Base-by-base conservation (phyloP, 495 filamentous ascomycete genomes). In the Hypoxylon subgilvum region DNA sequence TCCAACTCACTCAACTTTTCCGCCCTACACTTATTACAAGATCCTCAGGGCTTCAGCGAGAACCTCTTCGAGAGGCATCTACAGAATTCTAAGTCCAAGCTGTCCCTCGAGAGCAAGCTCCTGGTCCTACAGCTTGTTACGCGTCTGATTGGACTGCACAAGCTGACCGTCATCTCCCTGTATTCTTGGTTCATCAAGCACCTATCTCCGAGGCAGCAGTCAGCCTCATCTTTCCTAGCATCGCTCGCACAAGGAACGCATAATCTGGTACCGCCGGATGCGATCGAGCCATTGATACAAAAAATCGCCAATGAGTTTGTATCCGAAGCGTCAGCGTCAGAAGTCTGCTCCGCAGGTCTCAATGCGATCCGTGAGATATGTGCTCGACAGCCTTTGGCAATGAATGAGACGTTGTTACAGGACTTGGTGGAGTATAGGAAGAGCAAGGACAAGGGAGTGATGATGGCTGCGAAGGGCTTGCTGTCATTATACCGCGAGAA, bases 261-360 rank as follows among this genome's bases (percentile, higher is more conserved):
- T 70, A 87, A 86, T 57, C 79, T 96, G 25, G 92, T 97, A 9
- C 94, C 94, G 1, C 95, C 95, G 1, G 94, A 99, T 76, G 88
- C 86, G 4, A 82, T 99, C 14, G 92, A 97, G 73, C 92, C 94
- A 1, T 75, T 99, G 17, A 74, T 99, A 12, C 86, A 90, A 69
- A 97, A 96, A 77, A 97, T 99, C 57, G 93, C 94, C 30, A 96
- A 97, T 54, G 91, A 96, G 68, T 99, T 99, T 67, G 93, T 99
- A 6, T 96, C 90, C 0, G 94, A 99, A 70, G 94, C 91, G 10
- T 88, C 91, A 0, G 92, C 93, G 4, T 79, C 89, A 12, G 91
- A 97, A 74, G 91, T 97, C 34, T 91, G 90, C 22, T 86, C 93
- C 5, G 93, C 94, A 34, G 94, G 94, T 65, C 82, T 98, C 49